Evolutionary conservation across 495 filamentous ascomycete genomes (phyloP).

Genomic region (Hypoxylon trugodes): DNA sequence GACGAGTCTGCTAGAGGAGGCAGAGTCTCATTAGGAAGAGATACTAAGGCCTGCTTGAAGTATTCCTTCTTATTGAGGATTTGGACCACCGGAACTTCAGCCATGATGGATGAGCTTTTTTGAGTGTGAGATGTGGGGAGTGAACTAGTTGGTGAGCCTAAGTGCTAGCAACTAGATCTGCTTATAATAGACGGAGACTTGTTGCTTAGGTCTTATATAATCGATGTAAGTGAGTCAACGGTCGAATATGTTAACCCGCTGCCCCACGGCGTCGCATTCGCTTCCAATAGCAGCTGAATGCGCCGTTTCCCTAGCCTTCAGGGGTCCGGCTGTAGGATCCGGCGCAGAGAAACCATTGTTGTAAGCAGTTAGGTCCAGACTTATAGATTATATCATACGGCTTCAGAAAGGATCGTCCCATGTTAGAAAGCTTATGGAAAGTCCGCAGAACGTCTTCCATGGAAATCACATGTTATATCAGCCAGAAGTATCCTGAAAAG

Average conservation of each 20-base stretch:
- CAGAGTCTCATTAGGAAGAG: constrained; percentile 41
- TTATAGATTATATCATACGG: too few relatives aligned
- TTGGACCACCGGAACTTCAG: constrained; percentile 39
- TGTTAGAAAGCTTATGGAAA: too few relatives aligned
- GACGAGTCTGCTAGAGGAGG: constrained; percentile 42
- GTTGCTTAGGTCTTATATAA: not conserved
- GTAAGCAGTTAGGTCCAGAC: not conserved
- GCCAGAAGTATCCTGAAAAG: too few relatives aligned
- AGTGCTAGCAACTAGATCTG: too few relatives aligned
- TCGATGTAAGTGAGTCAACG: constrained; percentile 1
- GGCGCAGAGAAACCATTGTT: too few relatives aligned
- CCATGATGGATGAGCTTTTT: constrained; percentile 14
- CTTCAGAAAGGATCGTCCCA: too few relatives aligned
- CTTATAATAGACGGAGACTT: too few relatives aligned
- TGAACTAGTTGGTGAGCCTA: not conserved
- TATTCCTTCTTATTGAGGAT: constrained; percentile 50
- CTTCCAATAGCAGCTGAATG: not conserved
- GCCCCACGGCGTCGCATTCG: constrained; percentile 4
- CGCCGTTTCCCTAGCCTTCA: not conserved
- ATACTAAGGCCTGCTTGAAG: constrained; percentile 46
- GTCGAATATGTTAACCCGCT: constrained; percentile 1
- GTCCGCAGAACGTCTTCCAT: too few relatives aligned
- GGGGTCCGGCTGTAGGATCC: too few relatives aligned
- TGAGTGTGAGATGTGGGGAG: not conserved
- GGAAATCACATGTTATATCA: too few relatives aligned